Conservation (phyloP, 106 monocot genomes). For the Dendrobium nobile region DNA sequence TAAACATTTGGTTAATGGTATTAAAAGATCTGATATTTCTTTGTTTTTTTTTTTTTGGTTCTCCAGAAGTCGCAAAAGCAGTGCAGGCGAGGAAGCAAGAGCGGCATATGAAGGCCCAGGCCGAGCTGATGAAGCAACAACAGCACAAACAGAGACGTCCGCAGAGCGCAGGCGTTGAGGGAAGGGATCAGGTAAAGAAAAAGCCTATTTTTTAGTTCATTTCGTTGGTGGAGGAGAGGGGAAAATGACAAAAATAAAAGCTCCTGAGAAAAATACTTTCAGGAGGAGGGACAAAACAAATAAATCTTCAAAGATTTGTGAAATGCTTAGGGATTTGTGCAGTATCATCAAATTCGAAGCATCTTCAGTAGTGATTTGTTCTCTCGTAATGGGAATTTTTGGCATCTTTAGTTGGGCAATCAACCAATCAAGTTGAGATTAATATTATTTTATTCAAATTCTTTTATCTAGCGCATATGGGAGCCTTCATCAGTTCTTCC, state of each 20-base stretch:
- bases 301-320: no score
- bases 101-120: slow-evolving; percentile 36
- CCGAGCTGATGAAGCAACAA: slow-evolving; percentile 20
- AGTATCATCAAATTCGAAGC: no score
- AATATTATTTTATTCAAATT: no score
- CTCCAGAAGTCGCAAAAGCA: slow-evolving; percentile 62
- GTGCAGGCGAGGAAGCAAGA: slow-evolving; percentile 58
- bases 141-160: not conserved
- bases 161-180: not conserved
- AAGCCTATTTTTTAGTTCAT: no score
- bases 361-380: no score
- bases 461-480: no score
- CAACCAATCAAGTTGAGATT: not conserved
- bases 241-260: not conserved
- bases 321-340: no score
- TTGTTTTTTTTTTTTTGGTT: not conserved
- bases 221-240: no score
- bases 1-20: not conserved
- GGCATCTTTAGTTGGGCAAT: no score
- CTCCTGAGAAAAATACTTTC: not conserved
- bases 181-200: not conserved
- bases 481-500: no score
- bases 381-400: no score
- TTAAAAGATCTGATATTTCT: not conserved
- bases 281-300: no score